phyloP scores from a whole-genome alignment of 148 eudicot genomes.

The Cornus kousa region DNA sequence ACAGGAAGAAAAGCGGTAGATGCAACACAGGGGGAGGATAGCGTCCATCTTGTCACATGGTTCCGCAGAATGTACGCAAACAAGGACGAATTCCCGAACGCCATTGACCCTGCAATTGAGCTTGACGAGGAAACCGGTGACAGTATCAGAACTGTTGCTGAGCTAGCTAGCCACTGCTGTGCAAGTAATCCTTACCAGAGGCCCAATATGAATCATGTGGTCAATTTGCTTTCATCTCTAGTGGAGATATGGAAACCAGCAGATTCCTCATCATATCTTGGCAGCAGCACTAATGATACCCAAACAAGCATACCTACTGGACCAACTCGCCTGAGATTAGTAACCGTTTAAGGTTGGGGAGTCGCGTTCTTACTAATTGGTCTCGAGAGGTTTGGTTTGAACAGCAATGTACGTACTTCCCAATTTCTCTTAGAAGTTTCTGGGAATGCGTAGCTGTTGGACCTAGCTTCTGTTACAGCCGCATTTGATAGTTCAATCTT shows the following conservation, averaged over 20 bases:
- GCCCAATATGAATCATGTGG: constrained; percentile 79
- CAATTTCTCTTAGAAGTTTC: not conserved
- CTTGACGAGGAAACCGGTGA: constrained; percentile 47
- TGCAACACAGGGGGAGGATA: constrained; percentile 50
- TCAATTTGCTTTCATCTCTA: constrained; percentile 62
- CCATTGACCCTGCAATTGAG: constrained; percentile 53
- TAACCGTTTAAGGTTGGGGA: not conserved
- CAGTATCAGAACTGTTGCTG: constrained; percentile 52
- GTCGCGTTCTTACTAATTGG: not conserved
- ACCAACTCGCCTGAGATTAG: constrained; percentile 65
- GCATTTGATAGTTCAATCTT: too few relatives aligned
- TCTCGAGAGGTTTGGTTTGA: not conserved
- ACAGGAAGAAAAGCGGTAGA: constrained; percentile 64
- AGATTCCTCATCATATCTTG: constrained; percentile 39
- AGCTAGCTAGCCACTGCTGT: constrained; percentile 73
- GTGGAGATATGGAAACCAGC: constrained; percentile 69
- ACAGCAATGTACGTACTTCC: not conserved
- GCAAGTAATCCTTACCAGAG: constrained; percentile 65
- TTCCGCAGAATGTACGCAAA: constrained; percentile 55
- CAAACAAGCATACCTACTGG: constrained; percentile 79
- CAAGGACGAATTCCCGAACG: constrained; percentile 49
- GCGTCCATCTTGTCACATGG: constrained; percentile 69
- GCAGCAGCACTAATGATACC: constrained; percentile 51
- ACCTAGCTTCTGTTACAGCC: too few relatives aligned
- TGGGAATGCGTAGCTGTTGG: too few relatives aligned